These are phyloP conservation scores for Singerocomus inundabilis DNA, from an alignment of 1,284 basidiomycete species.

Conservation along the genomic window DNA sequence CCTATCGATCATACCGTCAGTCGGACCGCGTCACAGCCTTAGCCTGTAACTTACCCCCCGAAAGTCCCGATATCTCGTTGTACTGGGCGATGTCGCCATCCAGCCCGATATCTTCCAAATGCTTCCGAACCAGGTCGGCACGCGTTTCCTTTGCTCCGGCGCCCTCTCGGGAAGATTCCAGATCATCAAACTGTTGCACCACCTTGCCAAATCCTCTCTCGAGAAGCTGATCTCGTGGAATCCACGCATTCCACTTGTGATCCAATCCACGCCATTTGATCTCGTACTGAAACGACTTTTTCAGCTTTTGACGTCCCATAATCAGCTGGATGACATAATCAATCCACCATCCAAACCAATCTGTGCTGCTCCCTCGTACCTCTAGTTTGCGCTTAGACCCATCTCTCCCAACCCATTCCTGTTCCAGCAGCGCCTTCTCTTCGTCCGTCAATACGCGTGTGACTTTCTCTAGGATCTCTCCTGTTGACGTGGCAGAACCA, in stretches of 20 bases:
- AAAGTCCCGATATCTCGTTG: slow-evolving; percentile 90
- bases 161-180: slow-evolving; percentile 92
- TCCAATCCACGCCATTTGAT: slow-evolving; percentile 96
- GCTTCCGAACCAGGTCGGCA: slow-evolving; percentile 79
- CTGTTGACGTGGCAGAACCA: slow-evolving; percentile 38
- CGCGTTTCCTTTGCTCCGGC: slow-evolving; percentile 86
- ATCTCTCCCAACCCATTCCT: slow-evolving; percentile 89
- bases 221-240: slow-evolving; percentile 87
- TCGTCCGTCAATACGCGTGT: slow-evolving; percentile 90
- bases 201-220: slow-evolving; percentile 89
- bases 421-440: slow-evolving; percentile 80
- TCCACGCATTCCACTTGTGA: slow-evolving; percentile 93
- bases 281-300: slow-evolving; percentile 95
- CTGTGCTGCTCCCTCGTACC: slow-evolving; percentile 46
- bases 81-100: slow-evolving; percentile 98
- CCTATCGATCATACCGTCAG: slow-evolving; percentile 45
- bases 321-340: slow-evolving; percentile 54
- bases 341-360: slow-evolving; percentile 6
- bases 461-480: slow-evolving; percentile 88
- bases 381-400: slow-evolving; percentile 91
- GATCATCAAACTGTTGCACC: slow-evolving; percentile 94
- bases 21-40: slow-evolving; percentile 7
- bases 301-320: slow-evolving; percentile 97
- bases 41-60: slow-evolving; percentile 61
- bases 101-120: slow-evolving; percentile 91